Conservation (phyloP, 805 yeast genomes). For the Wickerhamiella parazyma region DNA sequence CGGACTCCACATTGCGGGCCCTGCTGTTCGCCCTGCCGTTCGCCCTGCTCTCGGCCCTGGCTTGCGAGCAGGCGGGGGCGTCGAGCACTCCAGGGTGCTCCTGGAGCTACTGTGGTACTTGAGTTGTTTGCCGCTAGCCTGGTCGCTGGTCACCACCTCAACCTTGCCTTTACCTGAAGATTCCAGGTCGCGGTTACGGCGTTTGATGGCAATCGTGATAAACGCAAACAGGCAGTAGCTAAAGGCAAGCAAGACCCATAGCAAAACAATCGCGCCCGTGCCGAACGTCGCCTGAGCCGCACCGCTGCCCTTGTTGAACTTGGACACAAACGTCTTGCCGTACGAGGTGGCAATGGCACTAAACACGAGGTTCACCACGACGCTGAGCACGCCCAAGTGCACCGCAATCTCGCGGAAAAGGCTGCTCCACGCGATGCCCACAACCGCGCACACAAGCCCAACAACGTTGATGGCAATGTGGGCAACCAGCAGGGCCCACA, state of each 20-base stretch:
- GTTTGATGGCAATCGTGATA: slow-evolving; percentile 5
- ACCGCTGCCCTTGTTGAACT: slow-evolving; percentile 1
- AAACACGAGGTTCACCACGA: not conserved
- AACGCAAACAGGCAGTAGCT: slow-evolving; percentile 5
- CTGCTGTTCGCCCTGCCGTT: no score
- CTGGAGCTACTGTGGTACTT: not conserved
- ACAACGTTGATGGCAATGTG: slow-evolving; percentile 3
- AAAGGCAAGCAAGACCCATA: slow-evolving; percentile 5
- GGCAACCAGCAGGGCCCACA: slow-evolving; percentile 2
- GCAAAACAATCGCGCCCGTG: not conserved
- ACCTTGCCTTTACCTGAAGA: not conserved
- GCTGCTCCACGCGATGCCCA: slow-evolving; percentile 6
- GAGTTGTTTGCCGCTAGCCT: not conserved
- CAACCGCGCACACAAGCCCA: not conserved
- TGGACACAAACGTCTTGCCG: slow-evolving; percentile 1
- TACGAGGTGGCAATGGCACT: not conserved
- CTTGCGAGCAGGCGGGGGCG: no score
- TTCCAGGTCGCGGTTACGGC: slow-evolving; percentile 3
- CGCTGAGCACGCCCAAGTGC: slow-evolving; percentile 2
- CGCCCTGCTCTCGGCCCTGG: no score
- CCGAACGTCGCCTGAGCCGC: slow-evolving; percentile 1
- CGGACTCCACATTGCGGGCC: no score
- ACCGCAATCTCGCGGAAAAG: slow-evolving; percentile 5
- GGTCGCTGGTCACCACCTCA: not conserved
- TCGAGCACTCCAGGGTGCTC: not conserved